phyloP scores from a whole-genome alignment of 108 stramenopile genomes.

The Conticribra guillardii region DNA sequence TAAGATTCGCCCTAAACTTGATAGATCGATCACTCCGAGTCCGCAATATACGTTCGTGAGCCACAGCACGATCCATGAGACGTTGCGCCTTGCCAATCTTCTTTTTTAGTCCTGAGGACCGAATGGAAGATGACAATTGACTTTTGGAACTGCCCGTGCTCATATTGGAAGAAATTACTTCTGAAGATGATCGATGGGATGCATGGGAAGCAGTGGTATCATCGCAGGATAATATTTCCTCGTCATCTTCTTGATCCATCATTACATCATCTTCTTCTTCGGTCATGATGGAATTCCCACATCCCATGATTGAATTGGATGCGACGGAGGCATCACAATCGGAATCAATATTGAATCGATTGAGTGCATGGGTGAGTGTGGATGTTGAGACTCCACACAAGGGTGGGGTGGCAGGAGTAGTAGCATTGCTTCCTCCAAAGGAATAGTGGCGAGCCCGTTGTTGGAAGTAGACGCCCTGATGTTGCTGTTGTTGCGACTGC shows the following conservation, averaged over 20 bases:
- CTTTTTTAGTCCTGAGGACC: conserved; percentile 5
- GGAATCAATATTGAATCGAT: conserved; percentile 49
- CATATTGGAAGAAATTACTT: too few species aligned
- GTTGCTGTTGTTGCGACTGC: too few species aligned
- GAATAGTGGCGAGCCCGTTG: too few species aligned
- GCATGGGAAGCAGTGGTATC: conserved; percentile 18
- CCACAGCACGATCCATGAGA: conserved; percentile 37
- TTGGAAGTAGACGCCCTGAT: too few species aligned
- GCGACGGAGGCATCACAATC: conserved; percentile 45
- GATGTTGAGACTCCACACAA: conserved; percentile 14
- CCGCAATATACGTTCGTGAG: conserved; percentile 38
- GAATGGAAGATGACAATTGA: conserved; percentile 1
- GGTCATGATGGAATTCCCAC: conserved; percentile 28
- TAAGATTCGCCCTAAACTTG: conserved; percentile 27
- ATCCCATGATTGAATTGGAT: conserved; percentile 24
- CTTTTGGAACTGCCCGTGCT: conserved; percentile 23
- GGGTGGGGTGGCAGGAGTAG: too few species aligned
- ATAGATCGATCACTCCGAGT: conserved; percentile 24
- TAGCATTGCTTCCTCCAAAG: too few species aligned
- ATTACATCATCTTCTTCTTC: conserved; percentile 19
- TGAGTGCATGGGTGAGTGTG: conserved; percentile 31
- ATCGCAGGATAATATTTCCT: conserved; percentile 5
- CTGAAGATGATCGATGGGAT: conserved; percentile 7
- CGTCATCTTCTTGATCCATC: conserved; percentile 1
- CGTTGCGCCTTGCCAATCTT: conserved; percentile 30